These are phyloP conservation scores for Cenchrus purpureus DNA, from an alignment of 176 grass and related monocot genomes.

Conservation along the genomic window DNA sequence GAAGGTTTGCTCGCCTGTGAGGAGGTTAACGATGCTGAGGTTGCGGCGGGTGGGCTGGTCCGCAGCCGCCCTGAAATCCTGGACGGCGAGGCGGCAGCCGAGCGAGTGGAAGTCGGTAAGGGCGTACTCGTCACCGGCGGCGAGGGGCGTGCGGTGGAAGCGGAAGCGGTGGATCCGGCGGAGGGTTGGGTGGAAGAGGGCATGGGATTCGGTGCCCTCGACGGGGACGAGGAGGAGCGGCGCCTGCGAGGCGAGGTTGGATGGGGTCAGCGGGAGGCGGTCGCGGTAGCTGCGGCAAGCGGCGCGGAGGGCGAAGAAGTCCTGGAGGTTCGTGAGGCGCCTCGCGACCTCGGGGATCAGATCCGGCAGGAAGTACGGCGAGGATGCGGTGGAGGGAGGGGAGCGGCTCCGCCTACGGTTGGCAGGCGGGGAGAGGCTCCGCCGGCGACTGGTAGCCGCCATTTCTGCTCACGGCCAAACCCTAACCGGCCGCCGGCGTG, in stretches of 20 bases:
- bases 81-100: background rate
- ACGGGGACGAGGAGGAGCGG: conserved; percentile 48
- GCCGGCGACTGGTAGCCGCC: background rate
- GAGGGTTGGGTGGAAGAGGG: conserved; percentile 38
- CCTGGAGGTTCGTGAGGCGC: conserved; percentile 43
- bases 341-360: conserved; percentile 38
- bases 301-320: conserved; percentile 54
- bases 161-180: conserved; percentile 43
- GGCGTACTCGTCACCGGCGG: background rate
- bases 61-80: background rate
- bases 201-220: conserved; percentile 6
- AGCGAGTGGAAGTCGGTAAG: background rate
- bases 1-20: conserved; percentile 40
- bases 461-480: background rate
- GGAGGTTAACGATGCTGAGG: conserved; percentile 43
- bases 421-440: background rate
- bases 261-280: conserved; percentile 3
- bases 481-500: background rate
- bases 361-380: conserved; percentile 44
- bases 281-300: conserved; percentile 50
- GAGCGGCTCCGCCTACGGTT: background rate
- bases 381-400: background rate
- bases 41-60: background rate
- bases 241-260: conserved; percentile 40
- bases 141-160: conserved; percentile 24